Conservation (phyloP, 345 rosid species). For the Balakata baccata region DNA sequence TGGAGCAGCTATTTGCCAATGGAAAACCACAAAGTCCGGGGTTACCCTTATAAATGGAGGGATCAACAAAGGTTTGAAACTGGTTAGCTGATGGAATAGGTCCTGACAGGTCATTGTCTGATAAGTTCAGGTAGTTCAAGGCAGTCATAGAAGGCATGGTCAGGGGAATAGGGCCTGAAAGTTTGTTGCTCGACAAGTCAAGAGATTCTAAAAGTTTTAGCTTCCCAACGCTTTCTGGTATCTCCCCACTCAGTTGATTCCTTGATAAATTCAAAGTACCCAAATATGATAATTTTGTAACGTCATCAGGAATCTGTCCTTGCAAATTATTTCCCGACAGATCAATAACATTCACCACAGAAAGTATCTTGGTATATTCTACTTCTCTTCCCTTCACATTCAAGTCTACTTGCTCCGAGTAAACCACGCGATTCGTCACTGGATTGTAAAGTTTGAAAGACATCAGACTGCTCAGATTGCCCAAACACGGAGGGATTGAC, state of each 20-base stretch:
- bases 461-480: conserved; percentile 8
- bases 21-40: conserved; percentile 21
- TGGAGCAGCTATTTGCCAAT: conserved; percentile 12
- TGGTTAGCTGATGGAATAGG: conserved; percentile 22
- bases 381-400: conserved; percentile 17
- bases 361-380: conserved; percentile 3
- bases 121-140: conserved; percentile 23
- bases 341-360: conserved; percentile 13
- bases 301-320: conserved; percentile 12
- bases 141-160: conserved; percentile 23
- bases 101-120: conserved; percentile 30
- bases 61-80: conserved; percentile 16
- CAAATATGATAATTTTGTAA: conserved; percentile 6
- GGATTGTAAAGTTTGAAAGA: conserved; percentile 8
- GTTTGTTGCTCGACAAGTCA: conserved; percentile 20
- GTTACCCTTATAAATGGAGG: conserved; percentile 25
- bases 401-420: conserved; percentile 8
- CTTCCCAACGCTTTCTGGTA: conserved; percentile 12
- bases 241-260: conserved; percentile 16
- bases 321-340: conserved; percentile 13
- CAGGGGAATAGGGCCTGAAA: conserved; percentile 20
- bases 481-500: conserved; percentile 16
- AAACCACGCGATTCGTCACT: not conserved
- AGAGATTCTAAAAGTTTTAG: conserved; percentile 14
- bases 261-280: conserved; percentile 12